Evolutionary conservation across 2,329 filamentous ascomycete genomes (phyloP).

Genomic region (Botrytis pseudocinerea): DNA sequence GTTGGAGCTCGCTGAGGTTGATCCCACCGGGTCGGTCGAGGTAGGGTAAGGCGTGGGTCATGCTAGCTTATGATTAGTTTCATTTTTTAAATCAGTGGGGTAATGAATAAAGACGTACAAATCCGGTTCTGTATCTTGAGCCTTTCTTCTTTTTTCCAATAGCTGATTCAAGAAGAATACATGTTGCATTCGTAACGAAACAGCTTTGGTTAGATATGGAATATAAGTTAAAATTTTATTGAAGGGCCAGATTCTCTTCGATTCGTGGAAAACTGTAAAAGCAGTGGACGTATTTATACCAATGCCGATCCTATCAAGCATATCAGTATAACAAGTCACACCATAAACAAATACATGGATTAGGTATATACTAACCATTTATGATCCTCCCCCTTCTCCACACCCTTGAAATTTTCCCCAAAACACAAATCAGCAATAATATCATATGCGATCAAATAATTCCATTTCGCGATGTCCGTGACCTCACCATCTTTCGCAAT

Average conservation of each 20-base stretch:
- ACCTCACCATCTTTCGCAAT: background rate
- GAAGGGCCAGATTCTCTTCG: background rate
- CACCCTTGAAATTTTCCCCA: background rate
- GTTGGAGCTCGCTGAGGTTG: background rate
- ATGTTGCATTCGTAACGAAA: conserved; percentile 2
- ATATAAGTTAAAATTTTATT: background rate
- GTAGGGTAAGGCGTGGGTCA: background rate
- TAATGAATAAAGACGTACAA: background rate
- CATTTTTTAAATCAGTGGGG: too few species aligned
- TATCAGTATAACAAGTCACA: background rate
- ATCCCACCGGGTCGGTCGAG: background rate
- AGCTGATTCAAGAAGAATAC: background rate
- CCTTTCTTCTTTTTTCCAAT: background rate
- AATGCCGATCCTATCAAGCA: conserved; percentile 1
- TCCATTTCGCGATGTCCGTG: background rate
- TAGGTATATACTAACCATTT: background rate
- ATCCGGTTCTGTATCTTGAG: conserved; percentile 5
- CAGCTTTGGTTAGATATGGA: background rate
- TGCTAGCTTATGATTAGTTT: background rate
- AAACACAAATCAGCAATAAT: background rate
- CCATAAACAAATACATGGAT: too few species aligned
- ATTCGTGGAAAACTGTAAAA: conserved; percentile 5
- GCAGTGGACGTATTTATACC: conserved; percentile 8
- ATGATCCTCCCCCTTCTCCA: background rate
- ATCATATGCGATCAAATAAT: conserved; percentile 6